Evolutionary conservation across 805 yeast genomes (phyloP).

Genomic region (Pichia cabralensis): DNA sequence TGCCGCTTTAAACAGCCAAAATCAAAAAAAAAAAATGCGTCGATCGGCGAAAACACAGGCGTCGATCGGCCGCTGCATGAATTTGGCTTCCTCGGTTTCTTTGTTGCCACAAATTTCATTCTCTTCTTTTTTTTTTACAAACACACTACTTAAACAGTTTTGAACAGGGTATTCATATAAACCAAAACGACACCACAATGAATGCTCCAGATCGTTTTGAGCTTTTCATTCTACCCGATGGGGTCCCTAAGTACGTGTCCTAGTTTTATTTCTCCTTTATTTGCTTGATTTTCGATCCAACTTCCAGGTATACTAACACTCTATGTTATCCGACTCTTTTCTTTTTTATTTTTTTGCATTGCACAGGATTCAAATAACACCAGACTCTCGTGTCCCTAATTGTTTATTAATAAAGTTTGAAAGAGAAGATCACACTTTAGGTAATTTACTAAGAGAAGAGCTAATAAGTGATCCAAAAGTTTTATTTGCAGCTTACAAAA

Average conservation of each 20-base stretch:
- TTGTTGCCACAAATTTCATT: too few relatives aligned
- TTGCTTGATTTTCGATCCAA: too few relatives aligned
- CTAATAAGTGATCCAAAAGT: conserved; percentile 79
- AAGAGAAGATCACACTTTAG: conserved; percentile 96
- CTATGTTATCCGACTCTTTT: neutral
- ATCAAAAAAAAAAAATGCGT: too few relatives aligned
- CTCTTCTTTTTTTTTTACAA: too few relatives aligned
- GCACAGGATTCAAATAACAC: conserved; percentile 77
- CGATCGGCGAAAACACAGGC: too few relatives aligned
- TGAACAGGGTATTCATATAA: too few relatives aligned
- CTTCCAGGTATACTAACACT: too few relatives aligned
- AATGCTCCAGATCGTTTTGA: conserved; percentile 99
- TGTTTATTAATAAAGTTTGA: conserved; percentile 89
- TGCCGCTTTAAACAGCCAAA: too few relatives aligned
- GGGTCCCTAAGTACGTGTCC: conserved; percentile 74
- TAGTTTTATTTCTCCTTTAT: too few relatives aligned
- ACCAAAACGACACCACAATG: conserved; percentile 35
- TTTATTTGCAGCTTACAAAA: conserved; percentile 94
- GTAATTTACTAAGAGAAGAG: conserved; percentile 80
- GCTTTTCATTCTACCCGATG: conserved; percentile 93
- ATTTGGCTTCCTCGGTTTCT: too few relatives aligned
- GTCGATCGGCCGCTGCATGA: too few relatives aligned
- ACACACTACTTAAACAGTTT: too few relatives aligned
- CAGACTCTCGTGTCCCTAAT: conserved; percentile 92
- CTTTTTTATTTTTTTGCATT: conserved; percentile 24